phyloP scores from a whole-genome alignment of 805 yeast species.

The Clavispora carvajalis region DNA sequence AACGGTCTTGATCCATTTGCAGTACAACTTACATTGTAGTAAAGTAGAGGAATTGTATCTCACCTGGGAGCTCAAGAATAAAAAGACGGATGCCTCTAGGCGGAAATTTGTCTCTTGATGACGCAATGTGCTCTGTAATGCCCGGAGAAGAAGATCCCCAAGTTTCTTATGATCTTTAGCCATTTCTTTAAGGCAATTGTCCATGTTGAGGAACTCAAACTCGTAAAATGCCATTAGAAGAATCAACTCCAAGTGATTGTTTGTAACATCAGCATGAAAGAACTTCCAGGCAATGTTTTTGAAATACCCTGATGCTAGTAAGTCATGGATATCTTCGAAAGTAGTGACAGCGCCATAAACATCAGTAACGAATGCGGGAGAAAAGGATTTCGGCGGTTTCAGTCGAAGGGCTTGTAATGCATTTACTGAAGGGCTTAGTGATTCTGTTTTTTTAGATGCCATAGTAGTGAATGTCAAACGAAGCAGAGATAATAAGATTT shows the following conservation, averaged over 20 bases:
- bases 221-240: constrained; percentile 15
- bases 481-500: not conserved
- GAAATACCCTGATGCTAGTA: constrained; percentile 17
- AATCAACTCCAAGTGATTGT: constrained; percentile 36
- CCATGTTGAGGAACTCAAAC: constrained; percentile 1
- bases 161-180: constrained; percentile 18
- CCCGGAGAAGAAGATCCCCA: constrained; percentile 21
- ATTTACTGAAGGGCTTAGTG: not conserved
- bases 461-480: not conserved
- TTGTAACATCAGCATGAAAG: constrained; percentile 35
- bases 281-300: constrained; percentile 35
- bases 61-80: constrained; percentile 12
- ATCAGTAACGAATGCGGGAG: constrained; percentile 8
- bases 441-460: not conserved
- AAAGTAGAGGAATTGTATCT: constrained; percentile 1
- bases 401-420: not conserved
- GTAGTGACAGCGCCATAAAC: constrained; percentile 4
- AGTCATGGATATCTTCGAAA: constrained; percentile 5
- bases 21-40: constrained; percentile 5
- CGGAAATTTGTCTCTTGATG: constrained; percentile 11
- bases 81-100: constrained; percentile 11
- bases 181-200: constrained; percentile 7
- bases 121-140: constrained; percentile 20
- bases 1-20: constrained; percentile 21
- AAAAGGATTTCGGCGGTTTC: constrained; percentile 8